Conservation (phyloP, 805 yeast species). For the Nakazawaea laoshanensis region DNA sequence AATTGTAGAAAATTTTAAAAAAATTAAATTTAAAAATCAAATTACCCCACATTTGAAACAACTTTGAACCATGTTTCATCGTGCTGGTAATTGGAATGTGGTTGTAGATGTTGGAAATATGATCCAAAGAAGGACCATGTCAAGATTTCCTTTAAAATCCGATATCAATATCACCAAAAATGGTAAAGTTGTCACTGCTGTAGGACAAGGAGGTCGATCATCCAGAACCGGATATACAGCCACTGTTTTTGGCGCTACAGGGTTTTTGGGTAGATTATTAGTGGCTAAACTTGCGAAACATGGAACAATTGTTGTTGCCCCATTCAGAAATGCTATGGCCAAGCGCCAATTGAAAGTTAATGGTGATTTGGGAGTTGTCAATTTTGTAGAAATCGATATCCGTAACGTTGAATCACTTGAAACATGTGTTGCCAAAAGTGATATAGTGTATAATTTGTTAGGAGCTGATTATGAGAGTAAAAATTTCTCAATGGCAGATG, state of each 20-base stretch:
- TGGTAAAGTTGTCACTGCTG: constrained; percentile 66
- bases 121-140: constrained; percentile 10
- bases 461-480: constrained; percentile 74
- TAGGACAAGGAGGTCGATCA: constrained; percentile 75
- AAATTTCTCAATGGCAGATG: constrained; percentile 76
- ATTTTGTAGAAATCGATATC: constrained; percentile 74
- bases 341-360: constrained; percentile 71
- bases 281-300: constrained; percentile 70
- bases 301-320: constrained; percentile 70
- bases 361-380: constrained; percentile 85
- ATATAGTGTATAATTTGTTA: constrained; percentile 72
- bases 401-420: constrained; percentile 70
- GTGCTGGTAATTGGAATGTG: no score
- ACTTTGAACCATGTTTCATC: no score
- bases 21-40: no score
- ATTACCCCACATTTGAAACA: no score
- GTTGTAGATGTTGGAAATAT: no score
- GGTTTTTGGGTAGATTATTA: constrained; percentile 69
- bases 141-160: constrained; percentile 31
- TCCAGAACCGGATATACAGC: constrained; percentile 86
- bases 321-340: constrained; percentile 75
- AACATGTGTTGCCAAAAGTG: constrained; percentile 71
- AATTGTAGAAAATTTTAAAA: no score
- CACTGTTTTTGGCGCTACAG: constrained; percentile 79
- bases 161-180: constrained; percentile 66